These are phyloP conservation scores for Lepiota subincarnata DNA, from an alignment of 768 basidiomycete genomes.

Conservation along the genomic window DNA sequence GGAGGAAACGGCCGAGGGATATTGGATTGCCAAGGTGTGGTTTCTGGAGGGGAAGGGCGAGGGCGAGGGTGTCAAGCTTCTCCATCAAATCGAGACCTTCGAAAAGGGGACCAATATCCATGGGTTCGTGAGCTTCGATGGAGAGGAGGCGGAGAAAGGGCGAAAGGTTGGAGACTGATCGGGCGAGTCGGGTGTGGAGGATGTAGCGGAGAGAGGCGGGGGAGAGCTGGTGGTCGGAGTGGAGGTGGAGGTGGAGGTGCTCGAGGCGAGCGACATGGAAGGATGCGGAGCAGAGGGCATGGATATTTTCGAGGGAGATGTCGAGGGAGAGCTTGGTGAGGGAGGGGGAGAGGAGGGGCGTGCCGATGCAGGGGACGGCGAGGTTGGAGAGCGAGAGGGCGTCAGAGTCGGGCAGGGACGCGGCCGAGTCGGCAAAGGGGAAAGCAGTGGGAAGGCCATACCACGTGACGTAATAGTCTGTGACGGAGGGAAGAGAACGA, in stretches of 20 bases:
- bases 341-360: conserved; percentile 14
- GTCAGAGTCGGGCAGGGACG: not conserved
- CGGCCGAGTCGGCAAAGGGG: not conserved
- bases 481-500: conserved; percentile 39
- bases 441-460: conserved; percentile 29
- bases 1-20: conserved; percentile 33
- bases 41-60: conserved; percentile 37
- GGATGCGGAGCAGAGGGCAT: conserved; percentile 27
- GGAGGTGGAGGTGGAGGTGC: conserved; percentile 40
- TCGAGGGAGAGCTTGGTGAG: conserved; percentile 40
- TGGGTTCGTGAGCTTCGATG: conserved; percentile 40
- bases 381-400: conserved; percentile 10
- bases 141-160: conserved; percentile 33
- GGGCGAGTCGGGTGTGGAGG: conserved; percentile 34
- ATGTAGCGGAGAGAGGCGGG: conserved; percentile 24
- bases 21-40: conserved; percentile 39
- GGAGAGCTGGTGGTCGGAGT: conserved; percentile 29
- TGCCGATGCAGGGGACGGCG: conserved; percentile 1
- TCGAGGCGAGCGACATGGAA: conserved; percentile 29
- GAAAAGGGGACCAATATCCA: conserved; percentile 42
- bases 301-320: conserved; percentile 39
- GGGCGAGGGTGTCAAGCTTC: conserved; percentile 29
- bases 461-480: conserved; percentile 50
- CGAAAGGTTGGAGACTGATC: conserved; percentile 32
- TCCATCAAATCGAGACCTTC: conserved; percentile 28